phyloP scores from a whole-genome alignment of 257 asterid genomes.

The Gentiana dahurica region DNA sequence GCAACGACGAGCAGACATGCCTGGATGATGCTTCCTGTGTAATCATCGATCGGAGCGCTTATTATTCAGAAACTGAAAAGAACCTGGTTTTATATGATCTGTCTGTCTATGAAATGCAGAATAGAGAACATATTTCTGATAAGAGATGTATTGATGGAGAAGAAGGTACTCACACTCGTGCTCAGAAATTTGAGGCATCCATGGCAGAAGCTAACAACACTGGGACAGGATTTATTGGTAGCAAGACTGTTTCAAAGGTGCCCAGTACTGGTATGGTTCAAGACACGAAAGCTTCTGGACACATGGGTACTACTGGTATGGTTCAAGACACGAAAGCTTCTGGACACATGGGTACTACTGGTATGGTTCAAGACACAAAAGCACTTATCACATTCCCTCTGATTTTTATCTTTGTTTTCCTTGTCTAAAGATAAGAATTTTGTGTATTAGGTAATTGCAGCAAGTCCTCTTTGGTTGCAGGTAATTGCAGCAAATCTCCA shows the following conservation, averaged over 20 bases:
- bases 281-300: neutral
- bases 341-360: neutral
- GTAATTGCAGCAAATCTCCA: too few relatives aligned
- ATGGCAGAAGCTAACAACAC: neutral
- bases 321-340: neutral
- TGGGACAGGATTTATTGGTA: too few relatives aligned
- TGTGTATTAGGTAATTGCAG: too few relatives aligned
- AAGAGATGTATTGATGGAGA: neutral
- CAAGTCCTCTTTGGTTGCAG: too few relatives aligned
- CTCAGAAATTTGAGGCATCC: neutral
- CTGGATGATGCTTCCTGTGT: slow-evolving; percentile 23
- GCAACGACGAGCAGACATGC: slow-evolving; percentile 4
- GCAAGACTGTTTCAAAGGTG: too few relatives aligned
- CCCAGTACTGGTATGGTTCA: neutral
- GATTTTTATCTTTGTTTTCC: too few relatives aligned
- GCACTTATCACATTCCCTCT: too few relatives aligned
- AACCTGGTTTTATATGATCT: slow-evolving; percentile 23
- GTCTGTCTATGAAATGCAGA: slow-evolving; percentile 39
- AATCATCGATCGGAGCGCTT: slow-evolving; percentile 23
- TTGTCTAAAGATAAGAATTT: too few relatives aligned
- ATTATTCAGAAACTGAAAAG: slow-evolving; percentile 14
- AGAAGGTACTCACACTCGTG: slow-evolving; percentile 1
- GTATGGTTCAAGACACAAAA: neutral
- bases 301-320: neutral
- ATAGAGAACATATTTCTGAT: neutral